Conservation (phyloP, 495 filamentous ascomycete genomes). For the Rhypophila decipiens region DNA sequence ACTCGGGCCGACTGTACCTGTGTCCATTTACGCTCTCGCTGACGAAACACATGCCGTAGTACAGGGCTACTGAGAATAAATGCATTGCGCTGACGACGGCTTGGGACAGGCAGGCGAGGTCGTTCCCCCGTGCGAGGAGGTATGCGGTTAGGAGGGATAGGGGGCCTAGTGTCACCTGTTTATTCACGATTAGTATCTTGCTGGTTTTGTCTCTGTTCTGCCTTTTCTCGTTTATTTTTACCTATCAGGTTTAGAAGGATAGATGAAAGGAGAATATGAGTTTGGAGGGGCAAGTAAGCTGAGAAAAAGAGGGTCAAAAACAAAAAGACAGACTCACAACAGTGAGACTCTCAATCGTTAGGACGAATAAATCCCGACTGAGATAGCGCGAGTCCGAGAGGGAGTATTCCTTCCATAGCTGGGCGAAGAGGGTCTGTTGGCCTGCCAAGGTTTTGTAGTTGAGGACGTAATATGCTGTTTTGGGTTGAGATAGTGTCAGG, state of each 20-base stretch:
- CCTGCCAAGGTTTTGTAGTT: conserved; percentile 47
- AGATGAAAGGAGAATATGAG: neutral
- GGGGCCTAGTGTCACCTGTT: conserved; percentile 68
- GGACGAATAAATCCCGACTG: conserved; percentile 69
- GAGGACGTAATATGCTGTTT: conserved; percentile 64
- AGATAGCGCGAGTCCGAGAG: conserved; percentile 79
- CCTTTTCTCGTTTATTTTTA: neutral
- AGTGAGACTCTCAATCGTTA: conserved; percentile 80
- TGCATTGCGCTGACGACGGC: conserved; percentile 52
- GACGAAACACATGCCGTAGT: conserved; percentile 74
- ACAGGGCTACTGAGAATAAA: conserved; percentile 79
- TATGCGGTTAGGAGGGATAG: conserved; percentile 64
- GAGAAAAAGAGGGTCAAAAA: no score
- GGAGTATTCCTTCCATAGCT: conserved; percentile 87
- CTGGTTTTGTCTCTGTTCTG: neutral
- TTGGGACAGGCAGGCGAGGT: neutral
- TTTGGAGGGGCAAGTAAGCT: neutral
- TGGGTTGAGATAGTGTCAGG: no score
- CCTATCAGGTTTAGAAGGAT: neutral
- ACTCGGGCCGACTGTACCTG: conserved; percentile 68
- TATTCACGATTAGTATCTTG: neutral
- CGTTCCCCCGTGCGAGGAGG: conserved; percentile 41
- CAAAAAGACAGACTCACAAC: no score
- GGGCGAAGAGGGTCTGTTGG: conserved; percentile 53
- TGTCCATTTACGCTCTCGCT: conserved; percentile 52